Conservation (phyloP, 805 yeast genomes). For the Metschnikowia shivogae region DNA sequence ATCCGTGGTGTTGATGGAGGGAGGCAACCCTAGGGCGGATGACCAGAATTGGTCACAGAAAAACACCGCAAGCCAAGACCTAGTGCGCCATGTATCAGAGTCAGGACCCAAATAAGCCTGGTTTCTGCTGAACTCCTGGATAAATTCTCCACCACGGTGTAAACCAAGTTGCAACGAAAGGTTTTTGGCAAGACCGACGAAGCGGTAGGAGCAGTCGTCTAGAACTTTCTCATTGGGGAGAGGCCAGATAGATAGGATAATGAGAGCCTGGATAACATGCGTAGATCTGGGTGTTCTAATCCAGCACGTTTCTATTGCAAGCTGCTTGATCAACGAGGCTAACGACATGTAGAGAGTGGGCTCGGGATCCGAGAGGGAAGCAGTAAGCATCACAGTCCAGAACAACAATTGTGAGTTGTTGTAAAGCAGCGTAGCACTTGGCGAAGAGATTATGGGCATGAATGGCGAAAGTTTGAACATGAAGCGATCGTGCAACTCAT, state of each 20-base stretch:
- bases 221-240: constrained; percentile 86
- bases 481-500: constrained; percentile 67
- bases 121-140: constrained; percentile 83
- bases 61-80: constrained; percentile 87
- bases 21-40: constrained; percentile 81
- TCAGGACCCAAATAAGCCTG: constrained; percentile 80
- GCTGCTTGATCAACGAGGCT: constrained; percentile 73
- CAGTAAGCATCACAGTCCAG: constrained; percentile 88
- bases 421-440: constrained; percentile 70
- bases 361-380: constrained; percentile 81
- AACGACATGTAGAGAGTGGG: constrained; percentile 74
- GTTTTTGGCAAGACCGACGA: constrained; percentile 81
- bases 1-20: constrained; percentile 74
- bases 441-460: constrained; percentile 72
- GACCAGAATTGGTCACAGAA: constrained; percentile 91
- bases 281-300: constrained; percentile 89
- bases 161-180: constrained; percentile 82
- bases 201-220: constrained; percentile 88
- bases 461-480: constrained; percentile 65
- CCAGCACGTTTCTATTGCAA: constrained; percentile 92
- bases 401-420: constrained; percentile 79
- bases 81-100: constrained; percentile 90
- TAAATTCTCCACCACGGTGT: constrained; percentile 83
- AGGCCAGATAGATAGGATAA: constrained; percentile 88
- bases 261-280: constrained; percentile 84